A percentile compares a stretch with the other conserved stretches of the same genome.
phyloP scores from a whole-genome alignment of 2,329 filamentous ascomycete species.

The Fusarium multiceps region DNA sequence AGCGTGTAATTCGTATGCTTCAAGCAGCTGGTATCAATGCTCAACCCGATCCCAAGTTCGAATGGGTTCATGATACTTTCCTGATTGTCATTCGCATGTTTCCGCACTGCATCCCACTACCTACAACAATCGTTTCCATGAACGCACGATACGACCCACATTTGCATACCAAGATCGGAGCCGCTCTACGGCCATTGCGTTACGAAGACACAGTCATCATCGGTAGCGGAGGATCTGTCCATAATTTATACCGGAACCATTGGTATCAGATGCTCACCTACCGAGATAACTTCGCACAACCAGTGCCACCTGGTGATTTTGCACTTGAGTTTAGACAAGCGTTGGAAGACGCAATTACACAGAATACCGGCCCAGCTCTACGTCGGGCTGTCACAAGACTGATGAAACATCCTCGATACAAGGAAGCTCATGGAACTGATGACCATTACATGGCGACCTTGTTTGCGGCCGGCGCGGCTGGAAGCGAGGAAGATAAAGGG shows the following conservation, averaged over 20 bases:
- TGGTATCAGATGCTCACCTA: slow-evolving; percentile 70
- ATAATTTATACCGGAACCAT: slow-evolving; percentile 75
- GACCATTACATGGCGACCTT: slow-evolving; percentile 75
- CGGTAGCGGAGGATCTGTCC: slow-evolving; percentile 71
- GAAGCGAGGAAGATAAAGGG: slow-evolving; percentile 57
- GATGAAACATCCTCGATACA: slow-evolving; percentile 74
- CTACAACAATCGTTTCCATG: slow-evolving; percentile 60
- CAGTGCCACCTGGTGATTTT: slow-evolving; percentile 52
- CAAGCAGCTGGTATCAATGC: slow-evolving; percentile 63
- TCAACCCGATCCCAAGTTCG: slow-evolving; percentile 64
- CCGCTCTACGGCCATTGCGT: slow-evolving; percentile 16
- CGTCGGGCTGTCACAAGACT: slow-evolving; percentile 66
- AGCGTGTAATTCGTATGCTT: slow-evolving; percentile 63
- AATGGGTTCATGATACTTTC: slow-evolving; percentile 80
- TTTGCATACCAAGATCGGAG: slow-evolving; percentile 32
- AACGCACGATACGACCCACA: slow-evolving; percentile 38
- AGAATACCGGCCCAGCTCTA: slow-evolving; percentile 58
- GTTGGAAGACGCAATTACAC: slow-evolving; percentile 66
- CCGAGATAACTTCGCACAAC: slow-evolving; percentile 1
- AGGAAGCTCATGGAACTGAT: slow-evolving; percentile 75
- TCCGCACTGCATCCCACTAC: slow-evolving; percentile 66
- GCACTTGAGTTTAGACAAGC: slow-evolving; percentile 74
- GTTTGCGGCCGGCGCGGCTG: slow-evolving; percentile 71
- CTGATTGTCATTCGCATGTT: slow-evolving; percentile 77
- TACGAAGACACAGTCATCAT: slow-evolving; percentile 59